phyloP scores from a whole-genome alignment of 352 stramenopile genomes.

The Lagenidium giganteum region DNA sequence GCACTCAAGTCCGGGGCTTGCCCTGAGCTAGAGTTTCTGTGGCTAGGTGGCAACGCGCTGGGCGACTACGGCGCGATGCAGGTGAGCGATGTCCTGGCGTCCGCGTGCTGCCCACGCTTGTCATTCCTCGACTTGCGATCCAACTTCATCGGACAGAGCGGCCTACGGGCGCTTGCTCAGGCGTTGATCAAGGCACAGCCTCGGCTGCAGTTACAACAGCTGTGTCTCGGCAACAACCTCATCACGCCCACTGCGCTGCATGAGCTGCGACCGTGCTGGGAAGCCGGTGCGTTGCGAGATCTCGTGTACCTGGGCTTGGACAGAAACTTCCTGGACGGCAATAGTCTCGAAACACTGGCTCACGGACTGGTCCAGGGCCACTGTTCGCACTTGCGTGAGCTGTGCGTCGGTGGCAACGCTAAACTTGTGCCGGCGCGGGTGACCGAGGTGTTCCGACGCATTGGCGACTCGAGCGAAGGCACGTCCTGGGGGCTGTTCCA shows the following conservation, averaged over 20 bases:
- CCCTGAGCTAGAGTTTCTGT: conserved; percentile 10
- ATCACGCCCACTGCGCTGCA: conserved; percentile 7
- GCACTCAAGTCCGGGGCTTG: conserved; percentile 10
- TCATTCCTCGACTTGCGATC: conserved; percentile 18
- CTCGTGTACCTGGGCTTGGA: conserved; percentile 20
- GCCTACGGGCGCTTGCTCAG: conserved; percentile 8
- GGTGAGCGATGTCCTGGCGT: conserved; percentile 6
- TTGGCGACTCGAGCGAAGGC: conserved; percentile 12
- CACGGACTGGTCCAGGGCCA: conserved; percentile 3
- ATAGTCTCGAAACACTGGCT: conserved; percentile 13
- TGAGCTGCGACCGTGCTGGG: conserved; percentile 9
- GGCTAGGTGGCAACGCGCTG: conserved; percentile 19
- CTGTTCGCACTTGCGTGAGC: conserved; percentile 15
- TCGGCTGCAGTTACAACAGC: conserved; percentile 5
- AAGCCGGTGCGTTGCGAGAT: conserved; percentile 1
- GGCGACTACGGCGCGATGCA: conserved; percentile 21
- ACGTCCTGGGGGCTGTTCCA: conserved; percentile 16
- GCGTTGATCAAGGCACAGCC: conserved; percentile 1
- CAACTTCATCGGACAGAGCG: conserved; percentile 23
- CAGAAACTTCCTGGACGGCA: conserved; percentile 21
- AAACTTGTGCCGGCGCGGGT: conserved; percentile 5
- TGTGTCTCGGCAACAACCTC: conserved; percentile 23
- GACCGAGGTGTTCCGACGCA: conserved; percentile 12
- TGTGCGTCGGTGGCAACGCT: conserved; percentile 22
- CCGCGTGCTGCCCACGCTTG: conserved; percentile 5